phyloP scores from a whole-genome alignment of 2,329 filamentous ascomycete genomes.

The Teratosphaeria epicoccoides region DNA sequence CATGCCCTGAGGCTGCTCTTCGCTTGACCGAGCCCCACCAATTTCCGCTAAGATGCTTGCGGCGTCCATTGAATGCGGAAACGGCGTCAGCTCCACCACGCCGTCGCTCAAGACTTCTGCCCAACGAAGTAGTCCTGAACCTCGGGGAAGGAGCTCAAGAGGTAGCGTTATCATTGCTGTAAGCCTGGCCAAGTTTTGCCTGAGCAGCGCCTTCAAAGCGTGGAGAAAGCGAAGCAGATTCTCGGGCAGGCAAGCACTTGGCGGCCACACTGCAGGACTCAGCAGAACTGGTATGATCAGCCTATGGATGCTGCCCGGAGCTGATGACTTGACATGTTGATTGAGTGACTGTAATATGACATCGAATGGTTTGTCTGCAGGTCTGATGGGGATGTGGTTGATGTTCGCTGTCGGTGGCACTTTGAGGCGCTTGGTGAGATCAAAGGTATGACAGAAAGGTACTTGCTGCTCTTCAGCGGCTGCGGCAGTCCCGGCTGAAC shows the following conservation, averaged over 20 bases:
- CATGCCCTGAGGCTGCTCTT: constrained; percentile 77
- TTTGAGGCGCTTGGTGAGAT: constrained; percentile 40
- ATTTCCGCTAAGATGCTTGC: constrained; percentile 32
- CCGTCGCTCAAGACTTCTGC: constrained; percentile 77
- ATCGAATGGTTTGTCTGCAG: constrained; percentile 51
- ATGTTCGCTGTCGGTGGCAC: constrained; percentile 31
- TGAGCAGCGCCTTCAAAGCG: constrained; percentile 61
- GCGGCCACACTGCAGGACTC: constrained; percentile 73
- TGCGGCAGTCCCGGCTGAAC: constrained; percentile 4
- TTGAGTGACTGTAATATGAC: constrained; percentile 52
- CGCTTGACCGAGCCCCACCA: constrained; percentile 45
- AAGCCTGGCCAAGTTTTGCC: constrained; percentile 52
- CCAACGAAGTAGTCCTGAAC: constrained; percentile 68
- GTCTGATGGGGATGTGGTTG: constrained; percentile 48
- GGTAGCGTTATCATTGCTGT: constrained; percentile 70
- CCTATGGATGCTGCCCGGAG: constrained; percentile 59
- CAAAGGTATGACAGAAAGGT: constrained; percentile 43
- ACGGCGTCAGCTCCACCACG: constrained; percentile 72
- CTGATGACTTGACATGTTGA: constrained; percentile 45
- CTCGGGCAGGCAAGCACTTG: constrained; percentile 57
- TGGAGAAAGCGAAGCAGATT: constrained; percentile 75
- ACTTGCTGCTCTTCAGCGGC: not conserved
- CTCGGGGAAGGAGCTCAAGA: constrained; percentile 66
- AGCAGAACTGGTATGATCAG: constrained; percentile 76
- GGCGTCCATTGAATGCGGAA: constrained; percentile 49